Base-by-base conservation (phyloP, 179 eudicot genomes). In the Corrigiola litoralis region DNA sequence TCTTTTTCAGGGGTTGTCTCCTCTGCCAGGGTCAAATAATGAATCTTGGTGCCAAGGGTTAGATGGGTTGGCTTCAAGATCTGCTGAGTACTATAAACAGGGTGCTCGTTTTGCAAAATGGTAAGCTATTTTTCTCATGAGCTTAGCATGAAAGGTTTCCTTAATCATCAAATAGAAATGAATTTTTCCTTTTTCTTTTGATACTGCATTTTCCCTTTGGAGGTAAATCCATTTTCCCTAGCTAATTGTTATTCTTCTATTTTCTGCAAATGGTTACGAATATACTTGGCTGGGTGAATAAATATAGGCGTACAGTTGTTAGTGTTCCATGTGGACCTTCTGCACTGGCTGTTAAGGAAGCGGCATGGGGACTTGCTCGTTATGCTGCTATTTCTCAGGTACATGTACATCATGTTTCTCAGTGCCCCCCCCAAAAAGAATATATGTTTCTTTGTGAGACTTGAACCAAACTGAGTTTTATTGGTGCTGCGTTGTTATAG, bases 31-130 rank as follows among this genome's bases (percentile, higher is more conserved):
- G 18, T 82, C 85, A 65, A 85, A 85, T 38, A 77, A 85, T 52
- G 89, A 85, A 68, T 85, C 89, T 23, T 85, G 89, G 89, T 85
- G 89, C 68, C 89, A 84, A 80, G 89, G 89, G 28, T 75, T 84
- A 65, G 89, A 84, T 64, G 89, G 89, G 1, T 73, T 85, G 69
- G 89, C 84, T 33, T 80, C 89, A 20, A 81, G 89, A 65, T 72
- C 86, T 68, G 86, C 89, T 13, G 87, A 81, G 59, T 85, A 82
- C 74, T 85, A 82, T 36, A 77, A 84, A 66, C 86, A 84, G 63
- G 89, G 89, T 68, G 89, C 89, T 68, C 89, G 86, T 64, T 84
- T 84, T 70, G 84, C 89, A 13, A 84, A 84, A 73, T 84, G 89
- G 89, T 76, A 61, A 72, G 72, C 57, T 37, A 29, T 17, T 46